Percentiles rank a stretch among this genome's conserved stretches.
Evolutionary conservation across 2,329 filamentous ascomycete genomes (phyloP).

Genomic region (Zymoseptoria pseudotritici): DNA sequence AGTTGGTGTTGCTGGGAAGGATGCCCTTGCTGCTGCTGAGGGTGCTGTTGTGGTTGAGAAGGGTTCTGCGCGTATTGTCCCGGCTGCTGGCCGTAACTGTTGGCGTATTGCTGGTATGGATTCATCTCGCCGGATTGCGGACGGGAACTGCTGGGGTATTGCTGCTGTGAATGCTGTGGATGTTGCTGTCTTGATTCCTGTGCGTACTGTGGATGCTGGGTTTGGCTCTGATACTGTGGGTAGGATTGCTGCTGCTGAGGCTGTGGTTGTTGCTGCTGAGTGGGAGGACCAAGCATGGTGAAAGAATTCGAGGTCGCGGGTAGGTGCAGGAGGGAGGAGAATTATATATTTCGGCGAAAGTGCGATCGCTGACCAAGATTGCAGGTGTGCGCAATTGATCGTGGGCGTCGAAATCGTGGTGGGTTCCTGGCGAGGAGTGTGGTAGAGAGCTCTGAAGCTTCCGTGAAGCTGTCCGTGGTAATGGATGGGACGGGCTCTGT

Average conservation of each 20-base stretch:
- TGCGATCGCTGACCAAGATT: not conserved
- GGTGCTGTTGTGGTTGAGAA: conserved; percentile 1
- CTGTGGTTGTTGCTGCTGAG: conserved; percentile 10
- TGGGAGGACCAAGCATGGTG: conserved; percentile 1
- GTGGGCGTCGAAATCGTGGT: not conserved
- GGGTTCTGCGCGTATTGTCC: conserved; percentile 3
- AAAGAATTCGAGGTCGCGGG: not conserved
- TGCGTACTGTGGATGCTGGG: not conserved
- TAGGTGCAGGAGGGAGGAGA: not conserved
- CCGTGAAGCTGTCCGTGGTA: not conserved
- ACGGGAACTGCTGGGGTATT: not conserved
- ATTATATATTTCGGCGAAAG: not conserved
- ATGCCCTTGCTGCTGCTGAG: conserved; percentile 8
- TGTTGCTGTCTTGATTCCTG: conserved; percentile 9
- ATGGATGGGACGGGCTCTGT: not conserved
- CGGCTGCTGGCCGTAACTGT: conserved; percentile 12
- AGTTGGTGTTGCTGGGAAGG: conserved; percentile 6
- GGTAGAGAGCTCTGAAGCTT: not conserved
- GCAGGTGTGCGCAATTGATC: not conserved
- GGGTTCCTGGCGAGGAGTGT: not conserved
- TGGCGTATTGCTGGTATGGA: conserved; percentile 16
- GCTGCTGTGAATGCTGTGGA: conserved; percentile 10
- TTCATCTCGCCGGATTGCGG: conserved; percentile 12
- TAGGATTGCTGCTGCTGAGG: conserved; percentile 11
- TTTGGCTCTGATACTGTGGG: not conserved